phyloP scores from a whole-genome alignment of 805 yeast genomes.

The Schizosaccharomyces cryophilus region DNA sequence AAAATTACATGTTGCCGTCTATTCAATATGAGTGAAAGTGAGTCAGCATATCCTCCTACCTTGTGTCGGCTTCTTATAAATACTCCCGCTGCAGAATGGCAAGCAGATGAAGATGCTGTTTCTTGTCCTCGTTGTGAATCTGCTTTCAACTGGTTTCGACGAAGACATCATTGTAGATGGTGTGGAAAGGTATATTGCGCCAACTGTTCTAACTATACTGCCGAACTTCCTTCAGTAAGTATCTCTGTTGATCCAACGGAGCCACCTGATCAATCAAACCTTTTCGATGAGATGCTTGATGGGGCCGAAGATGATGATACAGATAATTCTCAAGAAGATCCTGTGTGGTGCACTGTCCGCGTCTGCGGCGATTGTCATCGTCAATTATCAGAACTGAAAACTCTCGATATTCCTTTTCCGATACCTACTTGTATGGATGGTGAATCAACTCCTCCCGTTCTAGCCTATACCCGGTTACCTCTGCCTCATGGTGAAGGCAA shows the following conservation, averaged over 20 bases:
- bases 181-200: constrained; percentile 68
- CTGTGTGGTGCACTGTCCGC: not conserved
- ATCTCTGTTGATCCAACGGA: not conserved
- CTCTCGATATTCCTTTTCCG: not conserved
- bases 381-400: not conserved
- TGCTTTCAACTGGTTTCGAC: constrained; percentile 31
- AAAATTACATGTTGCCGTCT: no score
- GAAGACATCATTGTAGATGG: constrained; percentile 62
- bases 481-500: no score
- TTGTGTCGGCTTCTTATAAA: not conserved
- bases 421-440: not conserved
- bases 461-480: no score
- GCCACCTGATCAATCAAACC: not conserved
- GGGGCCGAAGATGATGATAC: not conserved
- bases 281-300: not conserved
- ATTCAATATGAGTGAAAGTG: not conserved
- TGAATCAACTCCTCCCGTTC: not conserved
- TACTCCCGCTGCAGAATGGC: constrained; percentile 25
- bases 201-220: constrained; percentile 24
- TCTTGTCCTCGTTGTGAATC: constrained; percentile 32
- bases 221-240: not conserved
- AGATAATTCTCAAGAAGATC: not conserved
- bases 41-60: not conserved
- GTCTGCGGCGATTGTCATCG: not conserved
- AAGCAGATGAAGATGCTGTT: constrained; percentile 31